phyloP scores from a whole-genome alignment of 768 basidiomycete genomes.

The Termitomyces sp. region DNA sequence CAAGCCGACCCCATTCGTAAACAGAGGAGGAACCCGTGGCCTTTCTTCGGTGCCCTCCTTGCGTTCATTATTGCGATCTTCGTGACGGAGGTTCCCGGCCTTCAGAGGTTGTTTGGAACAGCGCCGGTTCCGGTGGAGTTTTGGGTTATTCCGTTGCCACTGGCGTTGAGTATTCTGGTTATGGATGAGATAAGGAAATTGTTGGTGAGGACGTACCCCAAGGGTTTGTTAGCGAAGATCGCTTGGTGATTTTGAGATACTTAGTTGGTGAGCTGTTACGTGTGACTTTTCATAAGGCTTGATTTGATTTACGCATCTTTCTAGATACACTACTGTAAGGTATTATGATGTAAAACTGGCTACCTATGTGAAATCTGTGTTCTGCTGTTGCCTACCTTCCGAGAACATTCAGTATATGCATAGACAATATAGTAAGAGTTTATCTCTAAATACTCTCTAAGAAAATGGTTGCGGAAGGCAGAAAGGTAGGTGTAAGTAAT shows the following conservation, averaged over 20 bases:
- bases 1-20: slow-evolving; percentile 47
- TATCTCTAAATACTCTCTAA: too few species aligned
- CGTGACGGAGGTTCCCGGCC: slow-evolving; percentile 41
- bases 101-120: slow-evolving; percentile 43
- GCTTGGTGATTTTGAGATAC: slow-evolving; percentile 14
- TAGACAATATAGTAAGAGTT: too few species aligned
- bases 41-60: slow-evolving; percentile 15
- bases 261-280: neutral
- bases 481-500: too few species aligned
- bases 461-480: too few species aligned
- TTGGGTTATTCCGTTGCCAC: slow-evolving; percentile 47
- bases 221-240: slow-evolving; percentile 20
- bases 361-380: too few species aligned
- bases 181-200: slow-evolving; percentile 46
- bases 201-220: slow-evolving; percentile 28
- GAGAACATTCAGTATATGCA: too few species aligned
- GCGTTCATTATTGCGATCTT: slow-evolving; percentile 39
- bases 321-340: too few species aligned
- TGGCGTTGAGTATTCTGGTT: slow-evolving; percentile 38
- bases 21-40: slow-evolving; percentile 42
- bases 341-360: too few species aligned
- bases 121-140: slow-evolving; percentile 45
- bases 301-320: neutral
- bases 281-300: neutral
- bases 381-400: too few species aligned